Conservation (phyloP, 129 eudicot genomes). For the Oenanthe sinensis region DNA sequence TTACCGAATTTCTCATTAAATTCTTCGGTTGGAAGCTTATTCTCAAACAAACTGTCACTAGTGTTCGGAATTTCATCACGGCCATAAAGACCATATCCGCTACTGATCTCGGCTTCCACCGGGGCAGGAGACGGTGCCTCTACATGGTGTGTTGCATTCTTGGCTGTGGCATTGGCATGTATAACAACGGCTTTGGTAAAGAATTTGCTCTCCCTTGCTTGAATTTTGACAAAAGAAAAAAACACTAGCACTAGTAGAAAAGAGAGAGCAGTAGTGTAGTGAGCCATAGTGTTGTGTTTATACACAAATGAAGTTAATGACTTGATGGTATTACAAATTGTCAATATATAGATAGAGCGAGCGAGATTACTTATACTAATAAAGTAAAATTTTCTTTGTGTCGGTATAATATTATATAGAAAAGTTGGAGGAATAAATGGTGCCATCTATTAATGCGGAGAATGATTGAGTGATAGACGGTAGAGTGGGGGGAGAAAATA, state of each 20-base stretch:
- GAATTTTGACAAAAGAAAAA: conserved; percentile 19
- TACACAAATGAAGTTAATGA: neutral
- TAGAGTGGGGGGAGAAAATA: conserved; percentile 13
- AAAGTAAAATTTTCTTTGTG: neutral
- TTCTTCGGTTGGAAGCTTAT: neutral
- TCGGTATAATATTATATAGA: neutral
- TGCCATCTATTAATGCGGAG: conserved; percentile 27
- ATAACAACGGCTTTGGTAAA: conserved; percentile 28
- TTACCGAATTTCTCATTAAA: conserved; percentile 10
- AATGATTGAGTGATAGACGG: conserved; percentile 26
- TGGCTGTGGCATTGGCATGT: conserved; percentile 12
- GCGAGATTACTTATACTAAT: neutral
- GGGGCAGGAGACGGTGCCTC: conserved; percentile 20
- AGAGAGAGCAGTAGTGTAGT: conserved; percentile 19
- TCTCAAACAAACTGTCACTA: conserved; percentile 1
- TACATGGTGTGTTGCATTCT: neutral
- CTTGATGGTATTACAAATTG: neutral
- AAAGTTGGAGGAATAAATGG: conserved; percentile 4
- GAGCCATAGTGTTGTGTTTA: conserved; percentile 28
- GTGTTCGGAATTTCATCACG: conserved; percentile 2
- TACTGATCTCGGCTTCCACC: conserved; percentile 9
- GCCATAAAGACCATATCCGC: conserved; percentile 52
- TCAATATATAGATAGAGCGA: neutral
- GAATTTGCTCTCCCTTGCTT: conserved; percentile 70
- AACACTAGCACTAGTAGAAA: conserved; percentile 25